Percentiles rank a stretch among this genome's conserved stretches.
phyloP scores from a whole-genome alignment of 176 grass and related monocot species.

The Leersia perrieri region DNA sequence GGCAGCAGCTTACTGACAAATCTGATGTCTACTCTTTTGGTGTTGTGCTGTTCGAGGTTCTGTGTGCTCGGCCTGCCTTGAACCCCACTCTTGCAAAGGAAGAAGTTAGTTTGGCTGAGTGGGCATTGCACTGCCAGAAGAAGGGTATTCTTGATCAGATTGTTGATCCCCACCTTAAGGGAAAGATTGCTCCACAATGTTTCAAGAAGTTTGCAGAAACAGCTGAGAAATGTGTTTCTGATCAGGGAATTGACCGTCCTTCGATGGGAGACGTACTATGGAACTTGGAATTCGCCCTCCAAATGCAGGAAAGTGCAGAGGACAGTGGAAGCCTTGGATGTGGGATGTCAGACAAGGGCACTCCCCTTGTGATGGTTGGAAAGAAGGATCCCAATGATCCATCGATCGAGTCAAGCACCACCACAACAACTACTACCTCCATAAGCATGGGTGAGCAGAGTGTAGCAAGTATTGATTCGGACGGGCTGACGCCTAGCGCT shows the following conservation, averaged over 20 bases:
- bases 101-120: conserved; percentile 96
- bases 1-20: conserved; percentile 94
- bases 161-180: conserved; percentile 77
- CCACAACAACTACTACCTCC: conserved; percentile 66
- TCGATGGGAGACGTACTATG: conserved; percentile 97
- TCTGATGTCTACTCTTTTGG: conserved; percentile 97
- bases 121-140: conserved; percentile 90
- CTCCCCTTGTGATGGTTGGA: conserved; percentile 53
- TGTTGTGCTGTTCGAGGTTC: conserved; percentile 89
- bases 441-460: conserved; percentile 82
- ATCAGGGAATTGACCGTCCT: conserved; percentile 68
- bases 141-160: conserved; percentile 93
- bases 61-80: conserved; percentile 84
- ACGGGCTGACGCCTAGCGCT: conserved; percentile 73
- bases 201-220: conserved; percentile 95
- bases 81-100: conserved; percentile 81
- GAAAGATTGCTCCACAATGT: conserved; percentile 79
- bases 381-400: conserved; percentile 76
- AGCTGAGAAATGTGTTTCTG: conserved; percentile 91
- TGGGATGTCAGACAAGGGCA: conserved; percentile 56
- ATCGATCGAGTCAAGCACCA: conserved; percentile 58
- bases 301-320: conserved; percentile 80
- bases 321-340: conserved; percentile 68
- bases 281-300: conserved; percentile 95
- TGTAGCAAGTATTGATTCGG: conserved; percentile 66